Base-by-base conservation (phyloP, 2,329 filamentous ascomycete species). In the Thelonectria rubi region DNA sequence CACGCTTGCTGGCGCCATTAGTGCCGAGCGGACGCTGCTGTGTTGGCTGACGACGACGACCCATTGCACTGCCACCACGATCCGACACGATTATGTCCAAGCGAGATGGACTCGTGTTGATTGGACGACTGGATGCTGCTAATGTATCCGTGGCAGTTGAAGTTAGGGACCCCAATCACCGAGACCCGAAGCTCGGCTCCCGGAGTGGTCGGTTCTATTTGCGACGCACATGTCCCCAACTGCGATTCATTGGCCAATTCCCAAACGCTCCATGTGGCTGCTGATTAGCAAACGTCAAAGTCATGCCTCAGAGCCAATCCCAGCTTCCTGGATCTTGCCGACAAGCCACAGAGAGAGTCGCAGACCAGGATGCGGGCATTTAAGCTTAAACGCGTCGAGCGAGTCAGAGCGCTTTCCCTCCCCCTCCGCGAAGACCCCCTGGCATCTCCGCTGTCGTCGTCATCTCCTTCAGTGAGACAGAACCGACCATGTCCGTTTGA, bases 321-420 rank as follows among this genome's bases (percentile, higher is more conserved):
- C 42, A 52, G 55, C 42, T 45, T 15, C 32, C 40, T 47, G 51
- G 43, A 21, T 46, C 11, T 32, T 45, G 30, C 39, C 21, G 46
- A 57, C 24, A 59, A 53, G 58, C 51, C 58, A 46, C 39, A 50
- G 10, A 37, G 40, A n/a, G n/a, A n/a, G 32, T 56, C 32, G 39
- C 21, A 17, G 47, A 42, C 58, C 52, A 56, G 58, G 58, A 50
- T 60, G 18, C 17, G 15, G 37, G 2, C 47, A 52, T 60, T 60
- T 60, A 60, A 60, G 58, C 58, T 60, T 60, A 60, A 60, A 49
- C 37, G 26, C 26, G 20, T 21, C 47, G 20, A 50, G 37, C 54
- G 45, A 24, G 52, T n/a, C 37, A 37, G 15, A 21, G 53, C 40
- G 32, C 39, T 40, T 46, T 30, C 26, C 42, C 39, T 21, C 48